These are phyloP conservation scores for Fusarium sp. DNA, from an alignment of 2,329 filamentous ascomycete genomes.

Conservation along the genomic window DNA sequence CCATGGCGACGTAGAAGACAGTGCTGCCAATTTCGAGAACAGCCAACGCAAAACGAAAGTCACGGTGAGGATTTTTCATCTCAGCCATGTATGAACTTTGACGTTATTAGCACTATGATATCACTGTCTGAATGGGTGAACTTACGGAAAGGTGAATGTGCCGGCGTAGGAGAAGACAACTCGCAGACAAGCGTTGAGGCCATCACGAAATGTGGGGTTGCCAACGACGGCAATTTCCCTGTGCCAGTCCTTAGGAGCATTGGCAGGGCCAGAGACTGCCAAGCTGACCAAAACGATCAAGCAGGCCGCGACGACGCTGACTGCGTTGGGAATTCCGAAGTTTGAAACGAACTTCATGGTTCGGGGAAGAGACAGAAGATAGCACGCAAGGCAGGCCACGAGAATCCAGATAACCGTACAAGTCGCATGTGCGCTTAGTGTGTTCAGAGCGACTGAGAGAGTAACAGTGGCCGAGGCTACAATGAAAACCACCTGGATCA, in stretches of 20 bases:
- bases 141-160: slow-evolving; percentile 48
- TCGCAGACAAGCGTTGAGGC: slow-evolving; percentile 43
- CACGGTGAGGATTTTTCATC: slow-evolving; percentile 41
- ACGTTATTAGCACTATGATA: accelerated
- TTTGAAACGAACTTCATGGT: slow-evolving; percentile 48
- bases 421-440: slow-evolving; percentile 38
- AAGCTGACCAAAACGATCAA: slow-evolving; percentile 43
- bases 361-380: slow-evolving; percentile 36
- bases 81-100: slow-evolving; percentile 45
- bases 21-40: slow-evolving; percentile 47
- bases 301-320: slow-evolving; percentile 41
- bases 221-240: slow-evolving; percentile 41
- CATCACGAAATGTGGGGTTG: slow-evolving; percentile 43
- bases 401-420: slow-evolving; percentile 45
- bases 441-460: slow-evolving; percentile 41
- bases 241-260: slow-evolving; percentile 36
- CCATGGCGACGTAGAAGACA: slow-evolving; percentile 46
- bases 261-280: slow-evolving; percentile 37
- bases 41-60: slow-evolving; percentile 44
- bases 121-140: accelerated
- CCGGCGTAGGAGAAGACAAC: slow-evolving; percentile 49
- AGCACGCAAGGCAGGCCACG: slow-evolving; percentile 35
- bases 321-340: slow-evolving; percentile 41
- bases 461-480: slow-evolving; percentile 43
- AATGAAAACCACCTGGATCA: slow-evolving; percentile 45